phyloP scores from a whole-genome alignment of 257 asterid species.

The Solanum sejunctum region DNA sequence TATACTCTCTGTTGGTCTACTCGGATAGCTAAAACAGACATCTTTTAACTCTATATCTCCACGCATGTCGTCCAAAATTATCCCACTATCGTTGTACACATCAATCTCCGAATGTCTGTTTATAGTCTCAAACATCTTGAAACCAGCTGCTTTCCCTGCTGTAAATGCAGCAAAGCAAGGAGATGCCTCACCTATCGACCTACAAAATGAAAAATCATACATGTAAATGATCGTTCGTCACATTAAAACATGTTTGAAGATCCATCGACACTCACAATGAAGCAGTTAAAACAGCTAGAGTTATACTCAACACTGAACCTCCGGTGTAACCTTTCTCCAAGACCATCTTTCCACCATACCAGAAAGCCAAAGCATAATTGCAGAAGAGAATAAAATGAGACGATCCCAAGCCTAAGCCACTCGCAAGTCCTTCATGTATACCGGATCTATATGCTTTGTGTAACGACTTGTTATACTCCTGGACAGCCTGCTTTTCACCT shows the following conservation, averaged over 20 bases:
- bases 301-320: slow-evolving; percentile 52
- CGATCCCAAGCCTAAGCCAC: slow-evolving; percentile 53
- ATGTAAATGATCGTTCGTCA: too few species aligned
- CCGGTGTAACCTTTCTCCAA: slow-evolving; percentile 57
- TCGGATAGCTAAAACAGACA: slow-evolving; percentile 50
- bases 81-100: slow-evolving; percentile 37
- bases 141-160: slow-evolving; percentile 21
- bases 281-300: slow-evolving; percentile 48
- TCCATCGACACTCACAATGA: slow-evolving; percentile 32
- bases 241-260: neutral
- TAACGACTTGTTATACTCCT: slow-evolving; percentile 40
- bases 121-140: slow-evolving; percentile 61
- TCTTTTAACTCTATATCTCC: slow-evolving; percentile 48
- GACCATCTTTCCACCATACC: slow-evolving; percentile 65
- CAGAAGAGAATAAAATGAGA: slow-evolving; percentile 36
- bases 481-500: slow-evolving; percentile 55
- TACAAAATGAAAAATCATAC: neutral
- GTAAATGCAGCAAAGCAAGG: slow-evolving; percentile 27
- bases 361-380: slow-evolving; percentile 53
- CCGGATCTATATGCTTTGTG: slow-evolving; percentile 37
- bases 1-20: slow-evolving; percentile 50
- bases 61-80: slow-evolving; percentile 29
- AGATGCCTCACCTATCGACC: slow-evolving; percentile 71
- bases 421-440: slow-evolving; percentile 42
- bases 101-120: slow-evolving; percentile 45